phyloP scores from a whole-genome alignment of 345 rosid genomes.

The Arabis hirsuta region DNA sequence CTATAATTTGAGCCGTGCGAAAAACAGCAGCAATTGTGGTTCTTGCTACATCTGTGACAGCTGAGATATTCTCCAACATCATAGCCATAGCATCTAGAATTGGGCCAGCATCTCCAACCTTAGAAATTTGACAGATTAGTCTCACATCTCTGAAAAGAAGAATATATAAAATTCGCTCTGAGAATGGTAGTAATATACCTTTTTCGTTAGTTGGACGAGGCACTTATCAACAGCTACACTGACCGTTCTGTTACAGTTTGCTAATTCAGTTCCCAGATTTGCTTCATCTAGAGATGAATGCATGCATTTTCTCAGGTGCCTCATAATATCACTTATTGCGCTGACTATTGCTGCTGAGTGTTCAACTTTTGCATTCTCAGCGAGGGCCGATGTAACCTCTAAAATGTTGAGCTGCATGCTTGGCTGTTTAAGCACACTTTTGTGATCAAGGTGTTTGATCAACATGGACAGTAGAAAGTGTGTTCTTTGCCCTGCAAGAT shows the following conservation, averaged over 20 bases:
- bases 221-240: constrained; percentile 81
- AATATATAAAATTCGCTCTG: not conserved
- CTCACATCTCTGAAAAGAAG: constrained; percentile 27
- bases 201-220: constrained; percentile 70
- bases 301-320: constrained; percentile 88
- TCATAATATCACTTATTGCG: constrained; percentile 79
- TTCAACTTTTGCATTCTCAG: constrained; percentile 68
- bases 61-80: constrained; percentile 89
- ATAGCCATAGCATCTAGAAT: constrained; percentile 88
- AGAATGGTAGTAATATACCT: constrained; percentile 53
- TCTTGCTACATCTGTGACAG: constrained; percentile 71
- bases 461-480: constrained; percentile 84
- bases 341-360: constrained; percentile 80
- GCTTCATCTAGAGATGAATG: constrained; percentile 79
- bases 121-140: constrained; percentile 34
- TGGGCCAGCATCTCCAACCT: constrained; percentile 98
- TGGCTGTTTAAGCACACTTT: constrained; percentile 79
- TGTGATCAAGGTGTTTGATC: constrained; percentile 96
- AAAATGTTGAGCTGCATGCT: constrained; percentile 78
- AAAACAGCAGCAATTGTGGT: constrained; percentile 77
- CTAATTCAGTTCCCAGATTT: constrained; percentile 62
- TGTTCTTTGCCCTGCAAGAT: constrained; percentile 72
- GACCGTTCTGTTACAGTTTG: constrained; percentile 61
- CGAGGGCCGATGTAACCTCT: constrained; percentile 74
- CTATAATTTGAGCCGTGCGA: constrained; percentile 93